These are phyloP conservation scores for Grifola frondosa DNA, from an alignment of 1,284 basidiomycete genomes.

Conservation along the genomic window DNA sequence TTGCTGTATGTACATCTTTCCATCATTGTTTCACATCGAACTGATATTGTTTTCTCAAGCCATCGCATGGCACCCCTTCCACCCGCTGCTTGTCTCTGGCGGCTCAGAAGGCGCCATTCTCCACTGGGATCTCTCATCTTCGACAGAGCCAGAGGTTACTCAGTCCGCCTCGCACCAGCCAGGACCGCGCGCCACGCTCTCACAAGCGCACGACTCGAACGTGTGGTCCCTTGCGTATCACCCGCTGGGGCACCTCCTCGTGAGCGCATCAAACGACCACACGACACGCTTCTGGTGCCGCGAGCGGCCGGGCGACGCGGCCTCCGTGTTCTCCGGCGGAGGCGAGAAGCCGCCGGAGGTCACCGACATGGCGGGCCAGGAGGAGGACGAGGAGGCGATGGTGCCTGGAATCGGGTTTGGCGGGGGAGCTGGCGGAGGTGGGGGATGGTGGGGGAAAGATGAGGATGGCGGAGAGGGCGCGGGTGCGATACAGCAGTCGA, in stretches of 20 bases:
- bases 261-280: conserved; percentile 93
- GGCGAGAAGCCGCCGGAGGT: conserved; percentile 76
- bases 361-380: conserved; percentile 53
- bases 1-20: conserved; percentile 63
- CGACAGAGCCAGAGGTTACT: conserved; percentile 29
- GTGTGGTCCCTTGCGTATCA: conserved; percentile 96
- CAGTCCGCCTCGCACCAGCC: conserved; percentile 36
- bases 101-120: conserved; percentile 92
- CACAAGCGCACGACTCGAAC: conserved; percentile 95
- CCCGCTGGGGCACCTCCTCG: conserved; percentile 93
- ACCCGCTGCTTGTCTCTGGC: conserved; percentile 90
- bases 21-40: neutral
- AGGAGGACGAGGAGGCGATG: conserved; percentile 63
- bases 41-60: conserved; percentile 42
- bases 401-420: conserved; percentile 50
- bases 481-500: conserved; percentile 8
- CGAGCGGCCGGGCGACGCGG: conserved; percentile 75
- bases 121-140: conserved; percentile 81
- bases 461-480: conserved; percentile 16
- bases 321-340: conserved; percentile 68
- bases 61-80: conserved; percentile 93
- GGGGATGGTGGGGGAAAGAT: conserved; percentile 20
- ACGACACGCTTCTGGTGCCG: conserved; percentile 98
- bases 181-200: conserved; percentile 77
- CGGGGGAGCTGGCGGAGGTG: conserved; percentile 11